phyloP scores from a whole-genome alignment of 2,329 filamentous ascomycete species.

The Pseudogymnoascus verrucosus region DNA sequence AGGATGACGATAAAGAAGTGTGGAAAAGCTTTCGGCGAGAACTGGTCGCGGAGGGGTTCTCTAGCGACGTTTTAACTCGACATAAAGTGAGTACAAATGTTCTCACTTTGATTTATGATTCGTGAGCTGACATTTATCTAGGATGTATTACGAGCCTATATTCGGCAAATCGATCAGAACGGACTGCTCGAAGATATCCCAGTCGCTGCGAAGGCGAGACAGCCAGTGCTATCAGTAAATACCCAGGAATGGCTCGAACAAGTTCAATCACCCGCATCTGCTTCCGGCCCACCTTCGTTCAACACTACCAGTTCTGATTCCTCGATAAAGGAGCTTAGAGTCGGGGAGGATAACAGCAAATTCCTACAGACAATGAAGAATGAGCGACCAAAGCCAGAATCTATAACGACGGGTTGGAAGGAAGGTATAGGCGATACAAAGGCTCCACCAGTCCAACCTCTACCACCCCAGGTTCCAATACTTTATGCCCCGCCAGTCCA shows the following conservation, averaged over 20 bases:
- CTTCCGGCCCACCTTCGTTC: constrained; percentile 17
- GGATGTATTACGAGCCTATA: constrained; percentile 53
- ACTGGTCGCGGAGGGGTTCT: constrained; percentile 50
- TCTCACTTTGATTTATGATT: constrained; percentile 7
- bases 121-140: constrained; percentile 26
- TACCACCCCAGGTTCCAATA: neutral
- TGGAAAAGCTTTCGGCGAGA: constrained; percentile 54
- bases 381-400: constrained; percentile 20
- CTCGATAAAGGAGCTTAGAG: constrained; percentile 21
- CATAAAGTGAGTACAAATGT: constrained; percentile 43
- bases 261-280: constrained; percentile 14
- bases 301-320: constrained; percentile 16
- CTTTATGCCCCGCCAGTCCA: neutral
- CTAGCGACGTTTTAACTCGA: constrained; percentile 43
- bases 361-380: constrained; percentile 25
- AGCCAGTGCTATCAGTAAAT: constrained; percentile 23
- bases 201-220: constrained; percentile 22
- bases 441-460: neutral
- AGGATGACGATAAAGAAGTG: constrained; percentile 42
- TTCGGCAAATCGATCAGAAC: constrained; percentile 49
- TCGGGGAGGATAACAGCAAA: constrained; percentile 27
- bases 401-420: neutral
- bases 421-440: neutral
- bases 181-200: constrained; percentile 43
- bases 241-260: constrained; percentile 21